Evolutionary conservation across 148 eudicot genomes (phyloP), one percentile per base, ranked within the genome.

Genomic region (Nepenthes mirabilis): DNA sequence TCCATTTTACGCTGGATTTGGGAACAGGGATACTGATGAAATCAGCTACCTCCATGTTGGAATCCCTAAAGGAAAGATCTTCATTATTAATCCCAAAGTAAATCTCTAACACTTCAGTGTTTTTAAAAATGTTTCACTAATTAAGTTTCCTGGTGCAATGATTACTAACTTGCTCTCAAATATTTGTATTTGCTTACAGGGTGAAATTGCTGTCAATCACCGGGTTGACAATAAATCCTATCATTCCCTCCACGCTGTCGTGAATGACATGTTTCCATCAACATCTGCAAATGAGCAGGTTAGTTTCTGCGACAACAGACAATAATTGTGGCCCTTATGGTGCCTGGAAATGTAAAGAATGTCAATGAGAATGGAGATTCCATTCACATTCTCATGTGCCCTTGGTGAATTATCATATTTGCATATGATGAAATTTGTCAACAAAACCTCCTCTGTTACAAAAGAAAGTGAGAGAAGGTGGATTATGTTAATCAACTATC

Each of bases 1-100:
- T 58, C 97, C 98, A 53, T 91, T 91, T 62, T 91, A 91, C 65
- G 96, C 98, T 67, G 98, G 98, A 64, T 91, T 91, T 65, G 98
- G 97, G 70, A 91, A 91, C 71, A 79, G 98, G 80, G 90, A 85
- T 79, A 91, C 98, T 3, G 96, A 91, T 71, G 96, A 88, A 71
- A 47, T 91, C 63, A 91, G 98, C 85, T 91, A 91, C 66, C 81
- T 88, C 52, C 82, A 73, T 67, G 94, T 91, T 63, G 98, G 98
- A 58, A 88, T 91, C 32, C 94, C 98, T 1, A 80, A 58, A 63
- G 94, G 94, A 37, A 91, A 91, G 72, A 82, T 85, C 73, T 91
- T 88, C 61, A 91, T 80, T 62, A 88, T 91, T 60, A 91, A 91
- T 69, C 96, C 96, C n/a, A 85, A 83, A 96, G 98, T 91, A 80